These are phyloP conservation scores for Plectranthus barbatus DNA, from an alignment of 257 asterid genomes.

Conservation along the genomic window DNA sequence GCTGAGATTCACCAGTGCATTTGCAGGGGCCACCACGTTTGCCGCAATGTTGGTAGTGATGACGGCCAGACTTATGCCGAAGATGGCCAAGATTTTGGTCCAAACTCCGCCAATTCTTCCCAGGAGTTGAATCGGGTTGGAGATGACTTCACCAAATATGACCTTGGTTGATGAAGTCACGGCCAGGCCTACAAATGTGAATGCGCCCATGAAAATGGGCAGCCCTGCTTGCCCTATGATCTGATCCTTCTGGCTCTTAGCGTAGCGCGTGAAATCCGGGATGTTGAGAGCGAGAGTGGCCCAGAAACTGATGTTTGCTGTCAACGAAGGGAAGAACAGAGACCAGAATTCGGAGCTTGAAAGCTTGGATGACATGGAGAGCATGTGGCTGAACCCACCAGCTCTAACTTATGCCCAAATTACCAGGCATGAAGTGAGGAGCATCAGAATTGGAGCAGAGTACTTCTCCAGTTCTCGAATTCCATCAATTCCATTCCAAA, in stretches of 20 bases:
- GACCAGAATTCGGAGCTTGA: slow-evolving; percentile 64
- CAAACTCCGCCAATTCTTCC: slow-evolving; percentile 68
- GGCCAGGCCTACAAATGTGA: slow-evolving; percentile 83
- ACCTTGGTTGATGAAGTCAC: slow-evolving; percentile 83
- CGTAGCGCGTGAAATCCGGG: slow-evolving; percentile 84
- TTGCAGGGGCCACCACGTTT: slow-evolving; percentile 90
- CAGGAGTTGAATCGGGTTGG: slow-evolving; percentile 64
- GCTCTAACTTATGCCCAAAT: slow-evolving; percentile 64
- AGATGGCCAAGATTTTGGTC: slow-evolving; percentile 53
- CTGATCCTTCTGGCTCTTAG: slow-evolving; percentile 64
- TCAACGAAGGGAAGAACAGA: slow-evolving; percentile 70
- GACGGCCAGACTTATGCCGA: slow-evolving; percentile 71
- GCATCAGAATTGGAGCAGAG: slow-evolving; percentile 66
- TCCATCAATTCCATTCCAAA: slow-evolving; percentile 88
- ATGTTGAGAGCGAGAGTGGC: slow-evolving; percentile 76
- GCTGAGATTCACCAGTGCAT: slow-evolving; percentile 71
- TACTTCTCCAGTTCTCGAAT: slow-evolving; percentile 67
- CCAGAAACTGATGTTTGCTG: slow-evolving; percentile 95
- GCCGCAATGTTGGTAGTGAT: slow-evolving; percentile 93
- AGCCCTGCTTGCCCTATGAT: slow-evolving; percentile 67
- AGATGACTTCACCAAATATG: slow-evolving; percentile 64
- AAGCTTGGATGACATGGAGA: slow-evolving; percentile 56
- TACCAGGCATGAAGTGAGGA: slow-evolving; percentile 47
- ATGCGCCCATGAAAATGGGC: slow-evolving; percentile 79
- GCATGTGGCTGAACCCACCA: slow-evolving; percentile 80